Conservation (phyloP, 805 yeast genomes). For the Zygosaccharomyces kombuchaensis region DNA sequence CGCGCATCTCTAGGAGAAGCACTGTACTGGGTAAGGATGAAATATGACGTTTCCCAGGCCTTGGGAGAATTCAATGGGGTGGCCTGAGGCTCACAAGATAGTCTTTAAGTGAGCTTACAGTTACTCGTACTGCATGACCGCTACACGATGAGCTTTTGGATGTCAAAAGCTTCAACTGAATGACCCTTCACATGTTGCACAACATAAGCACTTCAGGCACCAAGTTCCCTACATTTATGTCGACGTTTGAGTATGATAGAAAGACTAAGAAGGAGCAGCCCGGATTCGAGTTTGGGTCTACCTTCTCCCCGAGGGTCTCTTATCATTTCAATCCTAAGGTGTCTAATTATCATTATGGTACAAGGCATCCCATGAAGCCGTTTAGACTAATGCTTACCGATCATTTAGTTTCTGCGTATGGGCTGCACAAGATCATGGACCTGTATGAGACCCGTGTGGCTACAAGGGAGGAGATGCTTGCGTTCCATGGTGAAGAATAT, state of each 20-base stretch:
- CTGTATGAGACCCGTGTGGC: conserved; percentile 80
- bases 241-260: conserved; percentile 39
- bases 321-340: conserved; percentile 85
- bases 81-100: background rate
- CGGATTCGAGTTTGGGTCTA: conserved; percentile 40
- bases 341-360: conserved; percentile 82
- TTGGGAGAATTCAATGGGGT: background rate
- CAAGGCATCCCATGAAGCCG: conserved; percentile 98
- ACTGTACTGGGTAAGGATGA: too few species aligned
- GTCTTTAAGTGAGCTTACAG: background rate
- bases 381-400: conserved; percentile 90
- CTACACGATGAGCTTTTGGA: background rate
- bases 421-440: conserved; percentile 86
- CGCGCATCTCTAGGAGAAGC: too few species aligned
- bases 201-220: background rate
- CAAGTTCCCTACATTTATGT: conserved; percentile 8
- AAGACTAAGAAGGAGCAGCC: conserved; percentile 44
- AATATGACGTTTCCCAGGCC: background rate
- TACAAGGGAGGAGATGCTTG: conserved; percentile 68
- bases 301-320: conserved; percentile 60
- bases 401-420: conserved; percentile 80
- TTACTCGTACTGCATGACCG: background rate
- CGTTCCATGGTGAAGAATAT: conserved; percentile 87
- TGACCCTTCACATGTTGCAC: background rate
- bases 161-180: background rate